Evolutionary conservation across 768 basidiomycete genomes (phyloP), one percentile per base, ranked within the genome.

Genomic region (Lyophyllum decastes): DNA sequence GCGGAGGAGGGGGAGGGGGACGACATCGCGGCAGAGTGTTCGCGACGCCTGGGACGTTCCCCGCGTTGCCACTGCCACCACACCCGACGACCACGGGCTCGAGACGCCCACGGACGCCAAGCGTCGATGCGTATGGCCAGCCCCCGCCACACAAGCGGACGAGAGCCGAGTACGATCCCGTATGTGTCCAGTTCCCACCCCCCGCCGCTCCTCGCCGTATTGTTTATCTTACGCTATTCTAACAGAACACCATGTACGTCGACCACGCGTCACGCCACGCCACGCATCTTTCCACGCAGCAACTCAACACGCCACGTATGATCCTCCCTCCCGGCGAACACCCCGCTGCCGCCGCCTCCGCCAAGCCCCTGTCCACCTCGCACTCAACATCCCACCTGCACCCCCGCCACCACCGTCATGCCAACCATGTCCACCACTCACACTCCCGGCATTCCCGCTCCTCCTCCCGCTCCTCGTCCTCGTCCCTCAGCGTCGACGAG

Each of bases 101-200:
- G 8, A 61, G 71, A 25, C 61, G 73, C 4, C 66, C 69, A 45
- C 70, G 76, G 49, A 74, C 76, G 0, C 73, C 75, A 11, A 74
- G 73, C 61, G 58, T 76, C 57, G 75, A 78, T 17, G 66, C 68
- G 19, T 66, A 73, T 11, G 73, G 67, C 0, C 78, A 78, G 27
- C 84, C 82, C 0, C 85, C 86, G 0, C 85, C 86, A 6, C 41
- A 71, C 27, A 87, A 87, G 68, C 77, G 80, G 30, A 59, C 73
- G 0, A 74, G 82, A 33, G 66, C 63, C 38, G 55, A 60, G 12
- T 53, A 59, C 22, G 61, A 59, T 21, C 2, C 50, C 14, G 61
- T 53, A 34, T 34, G 56, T 51, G 10, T 10, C 6, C 16, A 5
- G 5, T 30, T 30, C 30, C 30, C 45, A 12, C 27, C 22, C 55